Evolutionary conservation across 2,329 filamentous ascomycete species (phyloP).

Genomic region (Sporothrix pallida): DNA sequence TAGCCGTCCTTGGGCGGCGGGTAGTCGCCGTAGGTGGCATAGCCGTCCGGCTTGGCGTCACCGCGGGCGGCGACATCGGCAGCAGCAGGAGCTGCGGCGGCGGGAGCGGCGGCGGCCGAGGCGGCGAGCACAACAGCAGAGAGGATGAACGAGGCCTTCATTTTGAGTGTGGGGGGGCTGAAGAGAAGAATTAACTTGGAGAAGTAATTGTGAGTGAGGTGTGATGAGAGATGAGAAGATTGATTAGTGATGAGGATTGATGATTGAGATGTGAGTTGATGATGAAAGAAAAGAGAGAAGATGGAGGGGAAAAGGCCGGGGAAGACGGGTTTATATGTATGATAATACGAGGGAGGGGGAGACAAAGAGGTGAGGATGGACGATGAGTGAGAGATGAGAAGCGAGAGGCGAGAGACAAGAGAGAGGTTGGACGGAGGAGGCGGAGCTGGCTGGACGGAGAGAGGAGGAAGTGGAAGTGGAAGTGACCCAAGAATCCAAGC

Average conservation of each 20-base stretch:
- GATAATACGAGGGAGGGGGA: neutral
- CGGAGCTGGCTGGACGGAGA: neutral
- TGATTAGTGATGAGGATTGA: neutral
- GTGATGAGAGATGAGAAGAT: neutral
- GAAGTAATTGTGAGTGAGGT: neutral
- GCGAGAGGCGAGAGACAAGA: neutral
- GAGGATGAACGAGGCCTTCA: constrained; percentile 32
- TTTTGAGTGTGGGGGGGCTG: constrained; percentile 27
- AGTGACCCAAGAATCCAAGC: neutral
- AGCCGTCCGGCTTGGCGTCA: constrained; percentile 20
- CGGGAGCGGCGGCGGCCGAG: constrained; percentile 28
- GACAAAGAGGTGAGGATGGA: neutral
- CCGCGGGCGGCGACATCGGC: constrained; percentile 27
- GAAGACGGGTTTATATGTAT: constrained; percentile 18
- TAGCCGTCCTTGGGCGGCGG: constrained; percentile 24
- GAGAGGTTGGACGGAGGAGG: neutral
- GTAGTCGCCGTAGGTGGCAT: constrained; percentile 33
- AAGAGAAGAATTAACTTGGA: neutral
- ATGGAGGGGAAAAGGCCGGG: neutral
- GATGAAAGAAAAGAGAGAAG: neutral
- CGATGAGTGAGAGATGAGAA: neutral
- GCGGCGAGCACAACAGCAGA: constrained; percentile 27
- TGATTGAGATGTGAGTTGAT: neutral
- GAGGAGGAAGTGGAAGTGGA: neutral
- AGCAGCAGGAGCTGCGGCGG: constrained; percentile 8